phyloP scores from a whole-genome alignment of 352 stramenopile species.

The Plasmopara halstedii region DNA sequence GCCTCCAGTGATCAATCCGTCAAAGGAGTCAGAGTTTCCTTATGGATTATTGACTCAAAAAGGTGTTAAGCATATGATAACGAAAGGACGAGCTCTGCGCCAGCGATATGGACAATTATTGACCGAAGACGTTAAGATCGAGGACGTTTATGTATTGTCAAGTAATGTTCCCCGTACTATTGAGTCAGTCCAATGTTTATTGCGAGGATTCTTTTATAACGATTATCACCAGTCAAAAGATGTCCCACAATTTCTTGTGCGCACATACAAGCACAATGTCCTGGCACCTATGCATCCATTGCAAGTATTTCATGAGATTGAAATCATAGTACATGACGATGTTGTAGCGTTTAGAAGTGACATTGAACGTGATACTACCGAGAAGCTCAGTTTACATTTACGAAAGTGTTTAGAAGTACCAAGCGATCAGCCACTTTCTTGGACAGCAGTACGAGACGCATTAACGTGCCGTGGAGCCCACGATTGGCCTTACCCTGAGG shows the following conservation, averaged over 20 bases:
- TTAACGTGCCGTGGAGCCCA: constrained; percentile 63
- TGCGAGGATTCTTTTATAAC: constrained; percentile 61
- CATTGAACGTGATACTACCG: constrained; percentile 24
- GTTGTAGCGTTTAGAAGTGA: constrained; percentile 22
- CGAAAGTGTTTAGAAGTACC: constrained; percentile 40
- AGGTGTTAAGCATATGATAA: constrained; percentile 63
- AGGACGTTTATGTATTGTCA: constrained; percentile 69
- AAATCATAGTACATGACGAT: constrained; percentile 54
- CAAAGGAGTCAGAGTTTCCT: constrained; percentile 32
- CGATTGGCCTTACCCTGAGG: constrained; percentile 50
- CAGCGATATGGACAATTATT: constrained; percentile 43
- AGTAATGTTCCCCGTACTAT: constrained; percentile 69
- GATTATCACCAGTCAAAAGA: neutral
- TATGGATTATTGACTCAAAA: constrained; percentile 56
- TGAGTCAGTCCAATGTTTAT: constrained; percentile 67
- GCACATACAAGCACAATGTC: constrained; percentile 57
- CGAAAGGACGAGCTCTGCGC: constrained; percentile 42
- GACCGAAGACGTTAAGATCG: constrained; percentile 14
- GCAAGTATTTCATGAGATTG: constrained; percentile 67
- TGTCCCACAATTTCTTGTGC: constrained; percentile 41
- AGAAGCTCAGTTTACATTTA: constrained; percentile 29
- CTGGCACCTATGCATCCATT: constrained; percentile 52
- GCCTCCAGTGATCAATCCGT: constrained; percentile 34
- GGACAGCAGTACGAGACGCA: constrained; percentile 62
- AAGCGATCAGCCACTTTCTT: constrained; percentile 41